Evolutionary conservation across 192 early-diverging fungal species (phyloP).

Genomic region (Tieghemiomyces parasiticus): DNA sequence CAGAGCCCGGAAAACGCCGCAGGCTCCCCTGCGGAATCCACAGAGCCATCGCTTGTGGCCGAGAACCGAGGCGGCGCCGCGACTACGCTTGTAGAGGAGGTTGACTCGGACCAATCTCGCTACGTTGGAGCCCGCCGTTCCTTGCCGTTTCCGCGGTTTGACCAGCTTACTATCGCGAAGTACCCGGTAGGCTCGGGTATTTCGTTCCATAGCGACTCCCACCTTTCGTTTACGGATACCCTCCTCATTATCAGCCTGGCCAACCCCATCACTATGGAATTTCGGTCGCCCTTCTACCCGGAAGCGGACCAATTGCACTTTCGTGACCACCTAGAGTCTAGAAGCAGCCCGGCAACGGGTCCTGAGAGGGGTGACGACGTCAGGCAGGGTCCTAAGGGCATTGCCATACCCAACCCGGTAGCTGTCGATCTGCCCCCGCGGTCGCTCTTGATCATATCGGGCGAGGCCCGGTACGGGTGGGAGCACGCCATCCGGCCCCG

Average conservation of each 20-base stretch:
- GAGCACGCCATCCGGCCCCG: slow-evolving; percentile 33
- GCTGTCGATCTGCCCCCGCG: slow-evolving; percentile 25
- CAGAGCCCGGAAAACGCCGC: too few relatives aligned
- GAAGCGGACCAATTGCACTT: not conserved
- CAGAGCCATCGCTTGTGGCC: not conserved
- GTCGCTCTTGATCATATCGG: slow-evolving; percentile 28
- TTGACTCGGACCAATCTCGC: too few relatives aligned
- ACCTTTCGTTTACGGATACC: slow-evolving; percentile 24
- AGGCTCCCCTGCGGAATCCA: not conserved
- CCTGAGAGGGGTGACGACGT: not conserved
- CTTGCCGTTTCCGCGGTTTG: slow-evolving; percentile 7
- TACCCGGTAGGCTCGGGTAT: slow-evolving; percentile 36
- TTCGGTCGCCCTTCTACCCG: slow-evolving; percentile 17
- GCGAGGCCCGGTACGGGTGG: slow-evolving; percentile 29
- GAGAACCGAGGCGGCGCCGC: too few relatives aligned
- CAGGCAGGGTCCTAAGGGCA: not conserved
- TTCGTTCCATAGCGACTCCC: slow-evolving; percentile 30
- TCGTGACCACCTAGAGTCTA: not conserved
- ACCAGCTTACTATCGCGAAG: slow-evolving; percentile 38
- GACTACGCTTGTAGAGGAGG: too few relatives aligned
- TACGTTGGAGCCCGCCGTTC: not conserved
- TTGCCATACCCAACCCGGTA: slow-evolving; percentile 4
- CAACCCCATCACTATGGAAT: slow-evolving; percentile 36
- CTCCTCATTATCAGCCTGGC: slow-evolving; percentile 26
- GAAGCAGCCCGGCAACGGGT: not conserved